phyloP scores from a whole-genome alignment of 768 basidiomycete genomes.

The Trametes cinnabarina region DNA sequence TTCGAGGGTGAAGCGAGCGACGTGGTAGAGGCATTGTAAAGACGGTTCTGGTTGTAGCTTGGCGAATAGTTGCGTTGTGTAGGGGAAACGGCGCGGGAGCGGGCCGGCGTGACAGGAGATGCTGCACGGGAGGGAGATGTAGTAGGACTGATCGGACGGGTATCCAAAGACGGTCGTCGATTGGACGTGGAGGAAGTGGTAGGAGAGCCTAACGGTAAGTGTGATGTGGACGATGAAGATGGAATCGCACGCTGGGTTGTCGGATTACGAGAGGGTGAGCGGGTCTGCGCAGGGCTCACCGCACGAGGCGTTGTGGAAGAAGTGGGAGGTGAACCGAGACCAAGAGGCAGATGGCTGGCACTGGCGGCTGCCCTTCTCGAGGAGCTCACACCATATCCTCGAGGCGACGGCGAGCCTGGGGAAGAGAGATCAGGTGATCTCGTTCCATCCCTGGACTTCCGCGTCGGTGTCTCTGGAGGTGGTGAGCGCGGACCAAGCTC shows the following conservation, averaged over 20 bases:
- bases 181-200: slow-evolving; percentile 32
- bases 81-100: slow-evolving; percentile 36
- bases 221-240: slow-evolving; percentile 48
- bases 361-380: slow-evolving; percentile 40
- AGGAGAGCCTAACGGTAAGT: slow-evolving; percentile 42
- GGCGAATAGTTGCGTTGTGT: slow-evolving; percentile 30
- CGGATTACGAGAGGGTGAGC: slow-evolving; percentile 42
- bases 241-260: slow-evolving; percentile 40
- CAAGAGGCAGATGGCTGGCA: slow-evolving; percentile 41
- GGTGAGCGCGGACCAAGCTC: slow-evolving; percentile 19
- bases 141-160: slow-evolving; percentile 29
- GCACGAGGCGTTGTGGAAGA: slow-evolving; percentile 40
- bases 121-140: slow-evolving; percentile 42
- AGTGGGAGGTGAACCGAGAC: slow-evolving; percentile 35
- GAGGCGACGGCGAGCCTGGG: slow-evolving; percentile 45
- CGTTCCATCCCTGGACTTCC: slow-evolving; percentile 30
- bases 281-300: slow-evolving; percentile 43
- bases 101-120: slow-evolving; percentile 43
- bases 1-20: slow-evolving; percentile 49
- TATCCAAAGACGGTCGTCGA: slow-evolving; percentile 34
- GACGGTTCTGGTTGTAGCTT: slow-evolving; percentile 49
- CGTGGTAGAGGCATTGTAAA: slow-evolving; percentile 57
- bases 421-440: slow-evolving; percentile 37
- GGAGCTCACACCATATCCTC: slow-evolving; percentile 35
- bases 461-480: slow-evolving; percentile 33